Conservation (phyloP, 2,329 filamentous ascomycete genomes). For the Boeremia lycopersici region DNA sequence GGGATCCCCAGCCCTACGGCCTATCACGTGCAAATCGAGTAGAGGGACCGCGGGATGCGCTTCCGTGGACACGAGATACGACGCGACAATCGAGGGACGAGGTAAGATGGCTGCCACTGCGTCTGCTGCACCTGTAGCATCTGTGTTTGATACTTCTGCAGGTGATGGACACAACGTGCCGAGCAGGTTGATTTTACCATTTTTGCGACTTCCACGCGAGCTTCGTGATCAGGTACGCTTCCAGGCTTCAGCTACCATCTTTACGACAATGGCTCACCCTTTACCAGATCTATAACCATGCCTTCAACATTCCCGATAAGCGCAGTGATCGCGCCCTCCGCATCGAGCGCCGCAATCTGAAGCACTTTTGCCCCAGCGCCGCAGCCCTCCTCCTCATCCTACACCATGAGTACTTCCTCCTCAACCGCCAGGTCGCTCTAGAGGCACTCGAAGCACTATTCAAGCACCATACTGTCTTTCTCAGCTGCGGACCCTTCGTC, state of each 20-base stretch:
- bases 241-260: not conserved
- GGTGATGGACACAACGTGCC: slow-evolving; percentile 3
- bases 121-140: slow-evolving; percentile 9
- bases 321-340: slow-evolving; percentile 35
- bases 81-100: slow-evolving; percentile 8
- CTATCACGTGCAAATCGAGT: slow-evolving; percentile 8
- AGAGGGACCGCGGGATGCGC: not conserved
- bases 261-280: not conserved
- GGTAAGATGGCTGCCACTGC: slow-evolving; percentile 23
- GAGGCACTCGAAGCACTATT: slow-evolving; percentile 45
- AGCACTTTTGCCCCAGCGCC: slow-evolving; percentile 39
- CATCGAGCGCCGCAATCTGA: slow-evolving; percentile 45
- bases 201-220: slow-evolving; percentile 44
- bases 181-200: slow-evolving; percentile 27
- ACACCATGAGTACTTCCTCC: slow-evolving; percentile 42
- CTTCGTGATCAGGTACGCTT: slow-evolving; percentile 43
- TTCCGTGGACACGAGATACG: slow-evolving; percentile 21
- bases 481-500: slow-evolving; percentile 46
- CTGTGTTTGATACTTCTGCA: slow-evolving; percentile 13
- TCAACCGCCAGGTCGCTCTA: slow-evolving; percentile 42
- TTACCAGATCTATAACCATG: slow-evolving; percentile 40
- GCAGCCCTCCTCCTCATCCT: slow-evolving; percentile 41
- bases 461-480: slow-evolving; percentile 41
- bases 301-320: slow-evolving; percentile 32
- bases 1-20: not conserved